phyloP scores from a whole-genome alignment of 208 protist species.

The Porcisia deanei region DNA sequence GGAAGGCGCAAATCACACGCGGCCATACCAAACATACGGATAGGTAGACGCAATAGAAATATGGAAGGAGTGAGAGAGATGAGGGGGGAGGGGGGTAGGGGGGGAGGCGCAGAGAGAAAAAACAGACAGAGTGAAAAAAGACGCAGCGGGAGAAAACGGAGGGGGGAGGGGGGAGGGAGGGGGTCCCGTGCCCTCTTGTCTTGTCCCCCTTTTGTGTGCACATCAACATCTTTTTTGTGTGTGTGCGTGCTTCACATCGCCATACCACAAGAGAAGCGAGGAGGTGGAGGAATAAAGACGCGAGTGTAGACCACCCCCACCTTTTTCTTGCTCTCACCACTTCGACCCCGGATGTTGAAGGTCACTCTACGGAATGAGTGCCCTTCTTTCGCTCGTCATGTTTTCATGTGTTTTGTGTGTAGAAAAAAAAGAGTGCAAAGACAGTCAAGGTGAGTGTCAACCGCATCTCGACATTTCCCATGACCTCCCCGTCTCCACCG shows the following conservation, averaged over 20 bases:
- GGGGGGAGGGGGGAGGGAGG: no score
- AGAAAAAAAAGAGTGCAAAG: not conserved
- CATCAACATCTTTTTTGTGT: no score
- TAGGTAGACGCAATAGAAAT: not conserved
- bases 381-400: not conserved
- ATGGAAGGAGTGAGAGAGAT: not conserved
- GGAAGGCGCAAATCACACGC: not conserved
- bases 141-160: not conserved
- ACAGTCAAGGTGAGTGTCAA: not conserved
- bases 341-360: no score
- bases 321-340: no score
- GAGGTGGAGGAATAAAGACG: not conserved
- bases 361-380: no score
- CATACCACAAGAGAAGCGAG: not conserved
- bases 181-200: no score
- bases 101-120: not conserved
- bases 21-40: not conserved
- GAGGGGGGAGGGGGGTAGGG: not conserved
- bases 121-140: not conserved
- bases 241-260: no score
- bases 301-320: not conserved
- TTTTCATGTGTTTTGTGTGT: not conserved
- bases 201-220: no score
- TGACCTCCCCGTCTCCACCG: not conserved
- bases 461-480: not conserved